Conservation (phyloP, 306 rosid species). For the Benincasa hispida region DNA sequence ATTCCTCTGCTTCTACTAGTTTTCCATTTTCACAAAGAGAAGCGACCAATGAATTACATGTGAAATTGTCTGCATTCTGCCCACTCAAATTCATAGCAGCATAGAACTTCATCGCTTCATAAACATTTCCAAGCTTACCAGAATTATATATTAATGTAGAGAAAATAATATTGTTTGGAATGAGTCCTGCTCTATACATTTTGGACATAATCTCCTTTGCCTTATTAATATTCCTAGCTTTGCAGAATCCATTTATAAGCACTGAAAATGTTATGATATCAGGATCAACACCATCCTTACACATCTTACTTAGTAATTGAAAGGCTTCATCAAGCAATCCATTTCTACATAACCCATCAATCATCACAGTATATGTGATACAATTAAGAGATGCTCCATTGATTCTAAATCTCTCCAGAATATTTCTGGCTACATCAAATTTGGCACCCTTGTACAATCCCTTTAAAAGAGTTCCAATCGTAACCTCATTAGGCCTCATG, state of each 20-base stretch:
- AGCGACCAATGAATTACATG: conserved; percentile 41
- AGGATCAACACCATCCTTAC: conserved; percentile 27
- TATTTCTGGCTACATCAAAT: conserved; percentile 30
- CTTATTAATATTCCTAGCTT: conserved; percentile 36
- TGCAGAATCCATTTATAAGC: conserved; percentile 63
- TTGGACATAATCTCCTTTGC: conserved; percentile 56
- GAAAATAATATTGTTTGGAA: conserved; percentile 39
- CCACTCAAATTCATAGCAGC: conserved; percentile 45
- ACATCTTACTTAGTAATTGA: conserved; percentile 35
- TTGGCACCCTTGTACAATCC: conserved; percentile 45
- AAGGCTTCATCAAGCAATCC: conserved; percentile 54
- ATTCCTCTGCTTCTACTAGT: conserved; percentile 46
- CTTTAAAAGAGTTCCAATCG: conserved; percentile 45
- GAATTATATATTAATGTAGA: conserved; percentile 54
- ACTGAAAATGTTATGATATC: conserved; percentile 56
- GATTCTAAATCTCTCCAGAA: conserved; percentile 44
- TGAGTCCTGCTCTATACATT: conserved; percentile 43
- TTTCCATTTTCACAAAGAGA: conserved; percentile 44
- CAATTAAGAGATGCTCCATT: conserved; percentile 22
- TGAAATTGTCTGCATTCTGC: conserved; percentile 33
- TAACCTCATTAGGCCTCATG: conserved; percentile 47
- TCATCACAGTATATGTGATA: conserved; percentile 39
- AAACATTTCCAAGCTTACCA: conserved; percentile 48
- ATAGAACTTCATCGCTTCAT: conserved; percentile 43
- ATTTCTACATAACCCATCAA: conserved; percentile 60